These are phyloP conservation scores for Amylostereum chailletii DNA, from an alignment of 1,284 basidiomycete species.

Conservation along the genomic window DNA sequence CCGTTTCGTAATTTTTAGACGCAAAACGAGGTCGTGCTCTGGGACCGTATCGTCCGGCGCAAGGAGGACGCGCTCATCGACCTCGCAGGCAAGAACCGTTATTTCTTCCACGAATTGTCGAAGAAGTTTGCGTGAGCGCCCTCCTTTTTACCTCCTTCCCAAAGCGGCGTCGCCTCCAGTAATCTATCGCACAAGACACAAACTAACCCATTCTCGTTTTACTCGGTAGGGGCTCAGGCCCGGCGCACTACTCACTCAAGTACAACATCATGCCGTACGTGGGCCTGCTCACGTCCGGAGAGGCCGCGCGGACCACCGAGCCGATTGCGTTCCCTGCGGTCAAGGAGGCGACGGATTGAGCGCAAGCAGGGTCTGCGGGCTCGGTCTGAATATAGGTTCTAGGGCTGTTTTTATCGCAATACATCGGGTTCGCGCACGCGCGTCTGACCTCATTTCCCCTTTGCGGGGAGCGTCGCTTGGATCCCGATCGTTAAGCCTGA, in stretches of 20 bases:
- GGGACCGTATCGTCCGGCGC: constrained; percentile 81
- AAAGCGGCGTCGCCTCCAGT: constrained; percentile 5
- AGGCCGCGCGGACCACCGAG: constrained; percentile 53
- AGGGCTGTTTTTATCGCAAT: too few species aligned
- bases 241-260: constrained; percentile 69
- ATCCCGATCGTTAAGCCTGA: too few species aligned
- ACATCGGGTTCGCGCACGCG: too few species aligned
- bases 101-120: constrained; percentile 73
- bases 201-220: constrained; percentile 8
- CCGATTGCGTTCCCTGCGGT: constrained; percentile 42
- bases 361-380: neutral
- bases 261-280: constrained; percentile 92
- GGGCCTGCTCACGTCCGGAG: constrained; percentile 69
- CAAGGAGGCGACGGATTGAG: constrained; percentile 23
- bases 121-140: constrained; percentile 67
- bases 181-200: constrained; percentile 6
- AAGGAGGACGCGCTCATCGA: constrained; percentile 70
- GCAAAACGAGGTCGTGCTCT: constrained; percentile 79
- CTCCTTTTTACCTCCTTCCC: constrained; percentile 5
- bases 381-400: too few species aligned
- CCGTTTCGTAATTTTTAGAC: constrained; percentile 32
- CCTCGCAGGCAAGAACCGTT: constrained; percentile 71
- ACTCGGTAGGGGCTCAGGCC: constrained; percentile 44
- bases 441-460: too few species aligned
- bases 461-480: too few species aligned